Evolutionary conservation across 2,329 filamentous ascomycete species (phyloP), one percentile per base, ranked within the genome.

Genomic region (Rhexocercosporidium sp.): DNA sequence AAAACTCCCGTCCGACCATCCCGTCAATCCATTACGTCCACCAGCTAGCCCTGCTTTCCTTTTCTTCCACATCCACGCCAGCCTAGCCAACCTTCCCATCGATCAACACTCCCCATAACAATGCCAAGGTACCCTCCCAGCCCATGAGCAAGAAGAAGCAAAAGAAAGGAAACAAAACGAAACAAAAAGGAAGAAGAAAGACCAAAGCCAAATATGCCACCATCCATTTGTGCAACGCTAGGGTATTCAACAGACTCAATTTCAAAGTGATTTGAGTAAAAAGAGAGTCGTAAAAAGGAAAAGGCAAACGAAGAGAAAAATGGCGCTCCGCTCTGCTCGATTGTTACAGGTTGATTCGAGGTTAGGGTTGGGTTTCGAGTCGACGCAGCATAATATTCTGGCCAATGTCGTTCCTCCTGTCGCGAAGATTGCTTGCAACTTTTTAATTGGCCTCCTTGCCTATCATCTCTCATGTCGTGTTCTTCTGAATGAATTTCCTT

Each of bases 221-320:
- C 51, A 65, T 66, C 27, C 47, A 63, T 63, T 59, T 60, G 61
- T 69, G 64, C 63, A 68, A 68, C 68, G 68, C 68, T 70, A 22
- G 68, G 68, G 68, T 70, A 70, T 70, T 70, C 62, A 66, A 68
- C 64, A 70, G 65, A 60, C 57, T 63, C 47, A 39, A 41, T 54
- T 44, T 37, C n/a, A 18, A 56, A 39, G 44, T 61, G 22, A 51
- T 63, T 46, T 53, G 20, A 27, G 16, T 39, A 6, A 47, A 66
- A 59, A 64, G 59, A 53, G 34, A 69, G 65, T 62, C 64, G 60
- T 62, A 64, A 63, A 65, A 46, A 62, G 25, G 44, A 59, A 51
- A 69, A 65, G 20, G 53, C 65, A 67, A 20, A 49, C 44, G 51
- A 86, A 71, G 57, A 62, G 61, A 62, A 64, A 49, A 53, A 18